A percentile compares a stretch with the other conserved stretches of the same genome.
These are phyloP conservation scores for Pleomassaria siparia DNA, from an alignment of 2,329 filamentous ascomycete species.

Conservation along the genomic window DNA sequence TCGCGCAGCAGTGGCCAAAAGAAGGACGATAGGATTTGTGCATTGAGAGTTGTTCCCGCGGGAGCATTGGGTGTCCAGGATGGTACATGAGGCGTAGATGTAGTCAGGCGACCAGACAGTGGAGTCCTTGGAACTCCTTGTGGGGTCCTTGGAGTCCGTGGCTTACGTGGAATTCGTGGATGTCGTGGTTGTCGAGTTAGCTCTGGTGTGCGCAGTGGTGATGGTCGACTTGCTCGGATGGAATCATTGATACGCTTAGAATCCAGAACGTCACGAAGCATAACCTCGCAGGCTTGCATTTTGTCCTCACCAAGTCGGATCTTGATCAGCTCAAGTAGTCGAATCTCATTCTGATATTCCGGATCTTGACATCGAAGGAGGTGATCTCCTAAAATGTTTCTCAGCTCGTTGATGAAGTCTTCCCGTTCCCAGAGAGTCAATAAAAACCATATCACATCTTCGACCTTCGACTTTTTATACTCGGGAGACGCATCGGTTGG, in stretches of 20 bases:
- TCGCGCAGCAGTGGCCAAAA: constrained; percentile 87
- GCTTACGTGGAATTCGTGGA: no score
- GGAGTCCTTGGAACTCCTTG: constrained; percentile 25
- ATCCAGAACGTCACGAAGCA: constrained; percentile 91
- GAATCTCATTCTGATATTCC: constrained; percentile 74
- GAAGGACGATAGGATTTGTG: constrained; percentile 85
- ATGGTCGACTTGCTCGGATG: constrained; percentile 23
- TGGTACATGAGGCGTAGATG: constrained; percentile 13
- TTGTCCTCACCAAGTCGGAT: constrained; percentile 82
- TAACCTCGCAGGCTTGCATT: constrained; percentile 92
- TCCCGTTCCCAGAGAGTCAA: constrained; percentile 86
- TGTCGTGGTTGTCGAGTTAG: constrained; percentile 10
- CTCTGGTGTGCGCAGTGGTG: constrained; percentile 18
- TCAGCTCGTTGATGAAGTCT: constrained; percentile 94
- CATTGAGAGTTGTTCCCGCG: constrained; percentile 57
- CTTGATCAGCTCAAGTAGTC: constrained; percentile 84
- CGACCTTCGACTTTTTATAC: constrained; percentile 83
- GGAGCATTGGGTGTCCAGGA: constrained; percentile 27
- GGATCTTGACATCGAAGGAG: constrained; percentile 64
- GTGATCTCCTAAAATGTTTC: constrained; percentile 83
- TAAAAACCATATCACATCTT: constrained; percentile 89
- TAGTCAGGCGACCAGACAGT: constrained; percentile 23
- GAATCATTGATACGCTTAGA: constrained; percentile 71
- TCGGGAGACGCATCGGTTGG: constrained; percentile 88
- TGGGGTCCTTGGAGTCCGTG: constrained; percentile 3